Conservation (phyloP, 176 grass and related monocot species). For the Panicum miliaceum region DNA sequence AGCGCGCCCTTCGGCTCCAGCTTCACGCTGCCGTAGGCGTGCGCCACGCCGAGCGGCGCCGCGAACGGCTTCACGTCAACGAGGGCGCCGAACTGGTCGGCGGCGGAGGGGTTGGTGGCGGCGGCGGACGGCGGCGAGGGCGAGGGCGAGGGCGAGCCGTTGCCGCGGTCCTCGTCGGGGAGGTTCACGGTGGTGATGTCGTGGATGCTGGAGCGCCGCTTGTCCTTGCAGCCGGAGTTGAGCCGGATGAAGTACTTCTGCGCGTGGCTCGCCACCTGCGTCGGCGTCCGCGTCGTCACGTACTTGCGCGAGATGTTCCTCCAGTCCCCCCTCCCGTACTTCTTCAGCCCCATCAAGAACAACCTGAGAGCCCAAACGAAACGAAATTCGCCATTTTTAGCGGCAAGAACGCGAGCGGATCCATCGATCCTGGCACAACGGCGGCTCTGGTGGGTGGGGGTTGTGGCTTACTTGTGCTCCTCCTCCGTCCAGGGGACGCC, state of each 20-base stretch:
- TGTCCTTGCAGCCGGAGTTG: constrained; percentile 87
- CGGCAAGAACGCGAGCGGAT: background rate
- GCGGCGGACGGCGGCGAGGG: constrained; percentile 56
- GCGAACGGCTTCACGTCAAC: constrained; percentile 59
- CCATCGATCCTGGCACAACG: background rate
- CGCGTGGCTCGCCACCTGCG: constrained; percentile 96
- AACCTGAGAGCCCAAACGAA: constrained; percentile 42
- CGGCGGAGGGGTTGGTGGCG: constrained; percentile 29
- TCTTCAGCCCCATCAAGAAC: constrained; percentile 87
- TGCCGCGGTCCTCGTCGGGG: constrained; percentile 53
- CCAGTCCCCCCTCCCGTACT: constrained; percentile 97
- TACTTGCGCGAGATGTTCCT: constrained; percentile 94
- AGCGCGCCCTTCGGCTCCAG: constrained; percentile 52
- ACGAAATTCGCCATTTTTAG: constrained; percentile 16
- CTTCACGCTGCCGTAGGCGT: constrained; percentile 62
- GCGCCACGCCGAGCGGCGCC: constrained; percentile 28
- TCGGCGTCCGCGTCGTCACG: constrained; percentile 87
- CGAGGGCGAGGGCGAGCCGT: constrained; percentile 46
- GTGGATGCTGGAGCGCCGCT: constrained; percentile 98
- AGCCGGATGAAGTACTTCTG: constrained; percentile 98
- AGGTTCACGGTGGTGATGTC: constrained; percentile 97
- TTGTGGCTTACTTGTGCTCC: constrained; percentile 77
- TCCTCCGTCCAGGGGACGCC: constrained; percentile 97
- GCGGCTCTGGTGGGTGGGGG: background rate
- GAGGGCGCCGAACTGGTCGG: constrained; percentile 49